Base-by-base conservation (phyloP, 768 basidiomycete species). In the Mycena olivaceomarginata region DNA sequence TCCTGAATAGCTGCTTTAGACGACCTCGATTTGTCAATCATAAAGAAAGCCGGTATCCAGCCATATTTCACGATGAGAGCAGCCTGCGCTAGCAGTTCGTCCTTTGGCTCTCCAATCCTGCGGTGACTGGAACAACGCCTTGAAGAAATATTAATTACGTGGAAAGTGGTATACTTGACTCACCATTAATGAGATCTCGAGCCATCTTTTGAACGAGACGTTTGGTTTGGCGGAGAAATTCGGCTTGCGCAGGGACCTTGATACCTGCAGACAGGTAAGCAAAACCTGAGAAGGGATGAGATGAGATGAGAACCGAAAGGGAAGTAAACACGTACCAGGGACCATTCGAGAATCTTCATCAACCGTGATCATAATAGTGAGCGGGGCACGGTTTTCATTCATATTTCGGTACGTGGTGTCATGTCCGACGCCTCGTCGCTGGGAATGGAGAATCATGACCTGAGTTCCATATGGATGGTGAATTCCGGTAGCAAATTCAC, bases 351-450 rank as follows among this genome's bases (percentile, higher is more conserved):
- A 22, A 22, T 72, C 37, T 13, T 68, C 39, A 53, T 80, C 75
- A 4, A 79, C 10, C 0, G 74, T 75, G 13, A 60, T 63, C 62
- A 80, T 46, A 41, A 80, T 64, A 0, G 77, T 80, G 9, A 80
- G 65, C 0, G 74, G 73, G 1, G 79, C 79, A 3, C 73, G 70
- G 45, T 78, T 80, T 56, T 80, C 70, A 31, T 78, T 80, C 76
- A 79, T 78, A 64, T 80, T 56, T 1, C 77, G 25, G 25, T 70
- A 80, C 0, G 65, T 72, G 2, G 70, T 40, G 25, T 80, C 77
- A 16, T 60, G 69, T 3, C 79, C 79, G 1, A 80, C 45, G 1
- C 79, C 79, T 1, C 70, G 18, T 6, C 13, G n/a, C 13, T 15
- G 10, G n/a, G 45, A 48, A 22, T 70, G 18, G 9, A 73, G 64